These are phyloP conservation scores for Tephrocybe rancida DNA, from an alignment of 768 basidiomycete genomes.

Conservation along the genomic window DNA sequence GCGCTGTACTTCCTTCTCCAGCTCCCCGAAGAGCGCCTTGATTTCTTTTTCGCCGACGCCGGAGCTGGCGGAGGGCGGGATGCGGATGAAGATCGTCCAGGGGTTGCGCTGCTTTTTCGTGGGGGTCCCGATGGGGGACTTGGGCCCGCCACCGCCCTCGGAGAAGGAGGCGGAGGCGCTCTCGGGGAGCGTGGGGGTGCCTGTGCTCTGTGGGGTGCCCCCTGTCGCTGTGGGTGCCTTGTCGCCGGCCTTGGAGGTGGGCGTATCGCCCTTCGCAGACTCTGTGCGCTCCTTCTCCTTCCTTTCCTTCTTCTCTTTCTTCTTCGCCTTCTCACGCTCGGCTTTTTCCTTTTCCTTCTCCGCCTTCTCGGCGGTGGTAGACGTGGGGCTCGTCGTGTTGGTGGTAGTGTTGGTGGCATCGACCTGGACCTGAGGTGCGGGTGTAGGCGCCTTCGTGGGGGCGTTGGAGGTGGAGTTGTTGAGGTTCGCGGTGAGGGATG, in stretches of 20 bases:
- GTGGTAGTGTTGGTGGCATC: constrained; percentile 32
- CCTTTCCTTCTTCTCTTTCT: constrained; percentile 64
- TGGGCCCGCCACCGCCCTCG: too few species aligned
- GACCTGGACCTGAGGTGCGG: constrained; percentile 30
- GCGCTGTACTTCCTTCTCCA: constrained; percentile 74
- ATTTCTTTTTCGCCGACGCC: constrained; percentile 64
- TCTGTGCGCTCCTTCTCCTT: constrained; percentile 53
- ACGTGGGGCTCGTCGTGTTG: constrained; percentile 39
- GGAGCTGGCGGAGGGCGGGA: constrained; percentile 40
- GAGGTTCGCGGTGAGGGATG: constrained; percentile 24
- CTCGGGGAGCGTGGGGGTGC: constrained; percentile 31
- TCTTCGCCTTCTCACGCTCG: constrained; percentile 60
- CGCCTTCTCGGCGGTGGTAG: constrained; percentile 29
- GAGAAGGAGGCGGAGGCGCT: constrained; percentile 25
- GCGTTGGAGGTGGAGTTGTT: constrained; percentile 28
- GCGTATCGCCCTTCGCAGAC: constrained; percentile 38
- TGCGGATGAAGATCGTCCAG: constrained; percentile 85
- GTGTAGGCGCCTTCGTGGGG: constrained; percentile 31
- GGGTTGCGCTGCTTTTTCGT: constrained; percentile 55
- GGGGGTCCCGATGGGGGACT: constrained; percentile 60
- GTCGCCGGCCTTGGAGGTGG: constrained; percentile 25
- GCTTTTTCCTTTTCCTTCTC: constrained; percentile 63
- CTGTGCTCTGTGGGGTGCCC: constrained; percentile 26
- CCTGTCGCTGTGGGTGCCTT: constrained; percentile 21
- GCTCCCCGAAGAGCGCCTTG: constrained; percentile 77